Evolutionary conservation across 768 basidiomycete species (phyloP), one percentile per base, ranked within the genome.

Genomic region (Boletus edulis): DNA sequence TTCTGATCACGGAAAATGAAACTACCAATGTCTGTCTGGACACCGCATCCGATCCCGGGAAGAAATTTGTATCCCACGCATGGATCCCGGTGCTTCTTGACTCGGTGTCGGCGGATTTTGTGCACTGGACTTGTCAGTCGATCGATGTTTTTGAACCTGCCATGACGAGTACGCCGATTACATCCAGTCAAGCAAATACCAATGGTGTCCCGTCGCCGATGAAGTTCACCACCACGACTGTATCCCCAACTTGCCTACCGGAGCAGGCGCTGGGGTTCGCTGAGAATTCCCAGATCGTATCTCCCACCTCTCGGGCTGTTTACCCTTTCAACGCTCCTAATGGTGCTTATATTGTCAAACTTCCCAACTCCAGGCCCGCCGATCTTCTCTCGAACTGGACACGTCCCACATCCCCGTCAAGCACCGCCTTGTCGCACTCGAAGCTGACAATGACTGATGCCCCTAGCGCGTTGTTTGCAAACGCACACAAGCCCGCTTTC

Each of bases 111-210:
- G 13, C 17, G 3, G 41, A 46, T 24, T 40, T 42, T 0, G 22
- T 37, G n/a, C 35, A 39, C 20, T 17, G 14, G n/a, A 40, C 44
- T 40, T 20, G 31, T 24, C 44, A 29, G 11, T 39, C 38, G 24
- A 38, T 7, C 3, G 41, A 59, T 32, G 6, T 11, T 5, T 66
- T 67, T 20, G 34, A 62, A 34, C 64, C 64, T 27, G 18, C 22
- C 17, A 17, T 38, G 41, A 64, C 51, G 27, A 66, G 64, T 24
- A 65, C 65, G 5, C 65, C 64, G 5, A 47, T 61, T 1, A 14
- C 12, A 17, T 43, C 51, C 13, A 31, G 18, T 46, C 44, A 41
- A 27, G n/a, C 22, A 12, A 34, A 40, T 20, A 14, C 20, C 15
- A 24, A 24, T 37, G 18, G n/a, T n/a, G 14, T 27, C 9, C 20